Conservation (phyloP, 306 rosid genomes). For the Pachyrhizus erosus region DNA sequence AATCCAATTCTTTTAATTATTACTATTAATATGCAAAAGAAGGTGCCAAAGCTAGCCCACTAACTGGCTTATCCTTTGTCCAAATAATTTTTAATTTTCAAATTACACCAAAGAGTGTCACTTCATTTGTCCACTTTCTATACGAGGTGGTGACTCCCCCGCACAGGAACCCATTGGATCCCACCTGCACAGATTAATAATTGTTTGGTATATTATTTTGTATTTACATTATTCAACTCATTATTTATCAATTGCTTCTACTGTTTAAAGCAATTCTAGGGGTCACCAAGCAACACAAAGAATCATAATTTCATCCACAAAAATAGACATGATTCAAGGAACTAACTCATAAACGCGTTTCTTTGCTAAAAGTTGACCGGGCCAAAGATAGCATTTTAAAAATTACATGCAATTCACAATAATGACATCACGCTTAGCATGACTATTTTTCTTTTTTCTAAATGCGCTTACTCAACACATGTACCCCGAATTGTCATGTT, state of each 20-base stretch:
- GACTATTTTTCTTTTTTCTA: background rate
- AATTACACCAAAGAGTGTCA: slow-evolving; percentile 11
- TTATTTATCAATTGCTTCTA: background rate
- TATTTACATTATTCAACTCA: background rate
- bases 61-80: slow-evolving; percentile 19
- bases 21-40: background rate
- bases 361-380: background rate
- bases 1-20: background rate
- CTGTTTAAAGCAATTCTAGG: background rate
- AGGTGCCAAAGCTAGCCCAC: background rate
- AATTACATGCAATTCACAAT: slow-evolving; percentile 9
- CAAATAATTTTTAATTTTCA: background rate
- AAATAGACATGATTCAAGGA: background rate
- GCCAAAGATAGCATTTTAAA: background rate
- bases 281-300: slow-evolving; percentile 1
- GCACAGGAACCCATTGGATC: slow-evolving; percentile 18
- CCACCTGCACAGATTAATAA: background rate
- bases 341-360: background rate
- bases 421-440: background rate
- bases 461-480: background rate
- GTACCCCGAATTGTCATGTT: too few species aligned
- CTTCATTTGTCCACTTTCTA: slow-evolving; percentile 24
- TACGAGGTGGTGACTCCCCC: slow-evolving; percentile 5
- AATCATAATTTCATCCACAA: slow-evolving; percentile 6
- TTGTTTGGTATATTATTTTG: background rate